Evolutionary conservation across 331 rosid genomes (phyloP), one percentile per base, ranked within the genome.

Genomic region (Dryas integrifolia): DNA sequence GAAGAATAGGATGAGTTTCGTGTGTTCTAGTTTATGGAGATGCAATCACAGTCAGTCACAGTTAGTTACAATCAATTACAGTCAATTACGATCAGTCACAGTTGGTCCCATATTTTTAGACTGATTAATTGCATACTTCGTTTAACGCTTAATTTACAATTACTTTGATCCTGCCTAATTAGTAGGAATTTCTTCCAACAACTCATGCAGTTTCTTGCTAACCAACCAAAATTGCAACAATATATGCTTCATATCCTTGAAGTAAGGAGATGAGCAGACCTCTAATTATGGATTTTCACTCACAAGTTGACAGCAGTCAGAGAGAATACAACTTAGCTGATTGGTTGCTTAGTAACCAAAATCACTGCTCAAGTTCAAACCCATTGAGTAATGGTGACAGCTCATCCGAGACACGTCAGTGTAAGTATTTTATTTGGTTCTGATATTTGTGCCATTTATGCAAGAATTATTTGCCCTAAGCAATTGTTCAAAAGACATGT

Each of bases 391-490:
- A 68, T 77, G 73, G 79, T 46, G 62, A 46, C 66, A 73, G 63
- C 80, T 57, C 76, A 60, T 66, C 88, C 53, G 88, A 80, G 79
- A 81, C 13, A 75, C 72, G 77, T 75, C 67, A 68, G 6, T 56
- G 97, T 88, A 86, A 86, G 86, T 85, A 61, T 60, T 68, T 72
- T 58, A 40, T 45, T 11, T 51, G 5, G 5, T 38, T 62, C 15
- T 67, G 43, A 48, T 48, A 24, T 13, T 67, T 67, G 7, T 6
- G 8, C 14, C n/a, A 30, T 30, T 30, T 30, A 30, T 30, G 35
- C 35, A 30, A 30, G 2, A 30, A 30, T 30, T 30, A 30, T 30
- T 30, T 30, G 2, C 35, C 35, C 35, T 30, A 30, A 30, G 35
- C 35, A 30, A 30, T 30, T 30, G 35, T 30, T 30, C 35, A 30